Evolutionary conservation across 2,329 filamentous ascomycete species (phyloP).

Genomic region (Zymoseptoria ardabiliae): DNA sequence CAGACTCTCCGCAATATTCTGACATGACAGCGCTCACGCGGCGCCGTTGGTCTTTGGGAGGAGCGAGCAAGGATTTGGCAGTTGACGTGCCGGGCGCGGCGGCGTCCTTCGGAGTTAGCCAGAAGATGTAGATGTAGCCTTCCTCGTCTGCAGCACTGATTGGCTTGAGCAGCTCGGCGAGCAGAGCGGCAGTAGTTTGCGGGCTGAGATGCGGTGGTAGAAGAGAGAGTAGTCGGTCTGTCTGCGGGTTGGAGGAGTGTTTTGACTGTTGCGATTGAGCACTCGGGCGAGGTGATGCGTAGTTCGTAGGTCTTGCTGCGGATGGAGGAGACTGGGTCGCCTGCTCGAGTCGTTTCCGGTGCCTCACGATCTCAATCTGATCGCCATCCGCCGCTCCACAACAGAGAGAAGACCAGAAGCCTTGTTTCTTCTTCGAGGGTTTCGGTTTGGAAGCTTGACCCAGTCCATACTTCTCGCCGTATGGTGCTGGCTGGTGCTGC

Average conservation of each 20-base stretch:
- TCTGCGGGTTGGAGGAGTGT: slow-evolving; percentile 22
- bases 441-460: slow-evolving; percentile 1
- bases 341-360: slow-evolving; percentile 30
- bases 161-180: slow-evolving; percentile 69
- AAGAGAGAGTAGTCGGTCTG: slow-evolving; percentile 48
- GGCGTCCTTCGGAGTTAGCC: slow-evolving; percentile 65
- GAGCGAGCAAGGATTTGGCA: slow-evolving; percentile 28
- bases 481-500: neutral
- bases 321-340: slow-evolving; percentile 4
- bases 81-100: slow-evolving; percentile 43
- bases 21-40: slow-evolving; percentile 29
- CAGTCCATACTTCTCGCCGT: neutral
- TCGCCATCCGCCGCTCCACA: slow-evolving; percentile 35
- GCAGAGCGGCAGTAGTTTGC: slow-evolving; percentile 60
- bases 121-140: slow-evolving; percentile 99
- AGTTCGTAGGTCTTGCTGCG: slow-evolving; percentile 7
- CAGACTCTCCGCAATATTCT: slow-evolving; percentile 5
- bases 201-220: slow-evolving; percentile 64
- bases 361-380: slow-evolving; percentile 38
- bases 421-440: slow-evolving; percentile 27
- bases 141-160: slow-evolving; percentile 68
- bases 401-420: slow-evolving; percentile 39
- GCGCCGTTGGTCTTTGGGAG: slow-evolving; percentile 15
- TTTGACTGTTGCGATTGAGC: slow-evolving; percentile 6
- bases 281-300: slow-evolving; percentile 3